Base-by-base conservation (phyloP, 352 stramenopile genomes). In the Phytophthora pistaciae region DNA sequence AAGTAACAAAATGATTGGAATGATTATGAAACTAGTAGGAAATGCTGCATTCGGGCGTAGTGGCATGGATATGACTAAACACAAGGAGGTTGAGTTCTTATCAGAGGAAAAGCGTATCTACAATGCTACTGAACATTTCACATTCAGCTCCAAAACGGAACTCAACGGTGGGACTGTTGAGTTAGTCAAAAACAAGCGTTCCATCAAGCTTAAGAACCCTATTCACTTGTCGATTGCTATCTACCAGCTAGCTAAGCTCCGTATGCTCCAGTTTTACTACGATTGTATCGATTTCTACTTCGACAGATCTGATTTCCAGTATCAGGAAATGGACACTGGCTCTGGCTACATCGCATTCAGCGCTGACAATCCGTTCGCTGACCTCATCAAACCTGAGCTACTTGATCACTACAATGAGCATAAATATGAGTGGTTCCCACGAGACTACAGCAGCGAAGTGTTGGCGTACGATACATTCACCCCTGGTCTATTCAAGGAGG, bases 401-500 rank as follows among this genome's bases (percentile, higher is more conserved):
- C 4, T 13, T 48, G 63, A 68, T 0, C 56, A 72, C 9, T 46
- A 27, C 25, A 27, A 27, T 27, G 25, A 27, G 25, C 25, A 27
- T 27, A 27, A 27, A 29, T 29, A 29, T 20, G 3, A 16, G 5
- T 14, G 40, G 16, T 14, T 10, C 11, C 16, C 11, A 20, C 11
- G 11, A 1, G 52, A 48, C 48, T 49, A 61, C 36, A 68, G 55
- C 48, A 9, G 53, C 33, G 36, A 16, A 18, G 38, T 66, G n/a
- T 56, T 49, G 59, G 70, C 42, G 23, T 33, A 14, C 56, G 60
- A 0, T n/a, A n/a, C n/a, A n/a, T n/a, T n/a, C n/a, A 74, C 60
- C 1, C 56, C 65, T 46, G 70, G 65, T 40, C 23, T 78, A 7
- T 74, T 74, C 25, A 78, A 74, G n/a, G 65, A 78, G 11, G 66